These are phyloP conservation scores for Yamadazyma sp. DNA, from an alignment of 1,139 yeast species.

Conservation along the genomic window DNA sequence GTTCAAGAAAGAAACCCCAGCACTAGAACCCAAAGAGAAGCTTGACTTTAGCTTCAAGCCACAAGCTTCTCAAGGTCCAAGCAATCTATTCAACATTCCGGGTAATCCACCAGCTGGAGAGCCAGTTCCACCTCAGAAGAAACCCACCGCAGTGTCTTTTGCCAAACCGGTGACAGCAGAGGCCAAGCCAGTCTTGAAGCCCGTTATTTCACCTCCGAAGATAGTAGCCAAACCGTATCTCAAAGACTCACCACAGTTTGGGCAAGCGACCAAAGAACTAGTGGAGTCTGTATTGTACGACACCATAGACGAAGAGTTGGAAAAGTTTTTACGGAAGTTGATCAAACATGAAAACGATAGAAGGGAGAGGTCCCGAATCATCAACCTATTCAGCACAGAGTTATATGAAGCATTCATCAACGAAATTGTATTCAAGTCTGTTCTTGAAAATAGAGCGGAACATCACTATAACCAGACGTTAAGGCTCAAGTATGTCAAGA, in stretches of 20 bases:
- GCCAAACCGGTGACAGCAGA: too few species aligned
- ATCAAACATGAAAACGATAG: slow-evolving; percentile 20
- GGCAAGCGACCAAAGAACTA: slow-evolving; percentile 22
- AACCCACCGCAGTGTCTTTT: too few species aligned
- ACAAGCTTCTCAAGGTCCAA: background rate
- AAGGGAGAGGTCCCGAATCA: slow-evolving; percentile 26
- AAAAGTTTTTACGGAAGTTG: slow-evolving; percentile 24
- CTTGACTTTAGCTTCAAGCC: background rate
- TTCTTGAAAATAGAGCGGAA: slow-evolving; percentile 45
- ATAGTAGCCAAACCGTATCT: background rate
- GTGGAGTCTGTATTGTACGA: slow-evolving; percentile 29
- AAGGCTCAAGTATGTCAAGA: slow-evolving; percentile 24
- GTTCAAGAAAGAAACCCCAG: too few species aligned
- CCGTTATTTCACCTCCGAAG: background rate
- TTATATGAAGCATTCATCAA: slow-evolving; percentile 59
- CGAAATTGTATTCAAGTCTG: slow-evolving; percentile 48
- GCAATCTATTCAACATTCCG: too few species aligned
- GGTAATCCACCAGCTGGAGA: background rate
- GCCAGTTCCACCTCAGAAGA: background rate
- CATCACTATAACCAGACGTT: slow-evolving; percentile 22
- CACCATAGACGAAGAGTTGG: slow-evolving; percentile 31
- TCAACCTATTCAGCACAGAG: slow-evolving; percentile 44
- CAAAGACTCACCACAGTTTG: slow-evolving; percentile 18
- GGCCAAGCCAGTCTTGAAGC: too few species aligned
- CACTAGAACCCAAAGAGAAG: background rate